Base-by-base conservation (phyloP, 257 asterid genomes). In the Solanum infundibuliforme region DNA sequence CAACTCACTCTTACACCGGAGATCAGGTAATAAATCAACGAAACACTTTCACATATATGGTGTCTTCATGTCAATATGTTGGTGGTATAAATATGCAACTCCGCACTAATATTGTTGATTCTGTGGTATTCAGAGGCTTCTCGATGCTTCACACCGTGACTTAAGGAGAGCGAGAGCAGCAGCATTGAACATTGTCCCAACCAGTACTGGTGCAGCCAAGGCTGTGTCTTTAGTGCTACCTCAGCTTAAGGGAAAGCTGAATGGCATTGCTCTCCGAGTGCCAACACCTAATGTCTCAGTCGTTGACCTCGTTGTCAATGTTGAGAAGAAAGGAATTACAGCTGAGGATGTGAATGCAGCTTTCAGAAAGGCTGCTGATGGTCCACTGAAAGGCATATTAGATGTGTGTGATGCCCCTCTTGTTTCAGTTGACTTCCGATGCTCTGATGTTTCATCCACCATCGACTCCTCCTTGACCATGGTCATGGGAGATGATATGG, bases 401-500 rank as follows among this genome's bases (percentile, higher is more conserved):
- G 97, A 86, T 2, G 98, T 95, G 11, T 96, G 99, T 13, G 98
- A 96, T 38, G 92, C 25, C 2, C 98, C 98, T 31, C 98, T 94
- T 75, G 98, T 96, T n/a, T 96, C 98, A 0, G 96, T 94, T 25
- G 99, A 95, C 87, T 95, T 96, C 93, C 86, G 97, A 43, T 93
- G 98, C 92, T 77, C 93, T 5, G 98, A 96, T 71, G 98, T 95
- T 43, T 95, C 99, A 1, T 87, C 97, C 86, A 93, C 95, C 86
- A 94, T 95, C 14, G 99, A 96, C 71, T 93, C 99, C 13, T 94
- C 98, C 7, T 88, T 96, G 94, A 96, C 99, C 4, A 96, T 96
- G 99, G 98, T 96, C 1, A 96, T 96, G 98, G 98, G 98, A 88
- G 98, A 94, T 83, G 98, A 96, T 88, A 96, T 96, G 98, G 96